Evolutionary conservation across 2,329 filamentous ascomycete genomes (phyloP), one percentile per base, ranked within the genome.

Genomic region (Chrysoporthe puriensis): DNA sequence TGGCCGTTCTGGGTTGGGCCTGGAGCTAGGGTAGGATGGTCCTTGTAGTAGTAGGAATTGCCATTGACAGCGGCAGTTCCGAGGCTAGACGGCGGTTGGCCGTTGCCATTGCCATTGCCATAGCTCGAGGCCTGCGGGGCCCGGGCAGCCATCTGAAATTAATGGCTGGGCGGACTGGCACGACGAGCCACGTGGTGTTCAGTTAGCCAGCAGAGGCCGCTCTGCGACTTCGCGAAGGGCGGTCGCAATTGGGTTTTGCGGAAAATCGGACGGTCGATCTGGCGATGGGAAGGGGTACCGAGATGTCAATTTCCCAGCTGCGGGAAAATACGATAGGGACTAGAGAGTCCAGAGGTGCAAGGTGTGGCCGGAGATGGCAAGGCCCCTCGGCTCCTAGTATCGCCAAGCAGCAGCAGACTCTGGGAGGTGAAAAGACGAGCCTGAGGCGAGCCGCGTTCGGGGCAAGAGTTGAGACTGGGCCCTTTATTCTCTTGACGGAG

Each of bases 61-160:
- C 58, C 54, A n/a, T 68, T 68, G 21, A 56, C 54, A 48, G 68
- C 32, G 34, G 58, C 60, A 13, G 62, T 69, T 6, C 66, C 69
- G 32, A 67, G 50, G 46, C 65, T 70, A 54, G 44, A 34, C 11
- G 52, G 40, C 26, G 44, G 21, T 21, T 18, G 34, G 61, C 40
- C 63, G 50, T 58, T 58, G 21, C 50, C 58, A 21, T 46, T 5
- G 32, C 48, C 26, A 21, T 52, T 40, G 57, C n/a, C 32, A 36
- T 57, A 50, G 21, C 50, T 58, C 48, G 52, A 59, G n/a, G 50
- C 16, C 26, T 64, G 66, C 58, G 62, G 66, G 68, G 58, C 43
- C n/a, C 56, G 60, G 52, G 65, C 66, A 43, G 65, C 65, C 68
- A 69, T 69, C 14, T 36, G 46, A 13, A 58, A 36, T 56, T 61